phyloP scores from a whole-genome alignment of 129 eudicot genomes.

The Silybum marianum region DNA sequence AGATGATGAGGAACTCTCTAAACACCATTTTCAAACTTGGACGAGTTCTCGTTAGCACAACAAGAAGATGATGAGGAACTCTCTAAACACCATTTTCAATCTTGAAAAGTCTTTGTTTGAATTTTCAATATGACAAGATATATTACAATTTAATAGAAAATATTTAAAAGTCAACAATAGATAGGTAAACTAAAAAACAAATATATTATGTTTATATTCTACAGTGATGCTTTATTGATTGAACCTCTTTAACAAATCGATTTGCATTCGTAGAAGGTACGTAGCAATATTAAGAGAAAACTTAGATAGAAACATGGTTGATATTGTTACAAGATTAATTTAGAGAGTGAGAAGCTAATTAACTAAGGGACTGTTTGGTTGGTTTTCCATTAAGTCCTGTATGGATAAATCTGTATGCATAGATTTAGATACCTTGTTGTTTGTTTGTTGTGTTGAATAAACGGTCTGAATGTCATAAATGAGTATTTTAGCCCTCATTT shows the following conservation, averaged over 20 bases:
- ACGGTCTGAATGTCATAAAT: no score
- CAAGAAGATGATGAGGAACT: not conserved
- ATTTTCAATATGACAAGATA: not conserved
- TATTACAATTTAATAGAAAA: not conserved
- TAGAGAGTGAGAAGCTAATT: not conserved
- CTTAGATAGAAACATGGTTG: not conserved
- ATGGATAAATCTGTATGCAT: no score
- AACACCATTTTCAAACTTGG: constrained; percentile 10
- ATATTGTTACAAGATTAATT: not conserved
- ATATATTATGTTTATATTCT: not conserved
- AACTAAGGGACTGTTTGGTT: no score
- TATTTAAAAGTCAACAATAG: not conserved
- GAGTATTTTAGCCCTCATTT: no score
- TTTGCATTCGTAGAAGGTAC: not conserved
- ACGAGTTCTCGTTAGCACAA: not conserved
- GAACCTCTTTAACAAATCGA: not conserved
- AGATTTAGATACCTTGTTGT: no score
- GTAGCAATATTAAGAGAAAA: not conserved
- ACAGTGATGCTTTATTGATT: not conserved
- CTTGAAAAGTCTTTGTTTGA: not conserved
- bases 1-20: constrained; percentile 9
- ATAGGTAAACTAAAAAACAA: not conserved
- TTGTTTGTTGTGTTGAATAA: no score
- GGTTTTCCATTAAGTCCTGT: no score
- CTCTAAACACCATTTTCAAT: no score